Evolutionary conservation across 2,329 filamentous ascomycete genomes (phyloP).

Genomic region (Thelonectria rubi): DNA sequence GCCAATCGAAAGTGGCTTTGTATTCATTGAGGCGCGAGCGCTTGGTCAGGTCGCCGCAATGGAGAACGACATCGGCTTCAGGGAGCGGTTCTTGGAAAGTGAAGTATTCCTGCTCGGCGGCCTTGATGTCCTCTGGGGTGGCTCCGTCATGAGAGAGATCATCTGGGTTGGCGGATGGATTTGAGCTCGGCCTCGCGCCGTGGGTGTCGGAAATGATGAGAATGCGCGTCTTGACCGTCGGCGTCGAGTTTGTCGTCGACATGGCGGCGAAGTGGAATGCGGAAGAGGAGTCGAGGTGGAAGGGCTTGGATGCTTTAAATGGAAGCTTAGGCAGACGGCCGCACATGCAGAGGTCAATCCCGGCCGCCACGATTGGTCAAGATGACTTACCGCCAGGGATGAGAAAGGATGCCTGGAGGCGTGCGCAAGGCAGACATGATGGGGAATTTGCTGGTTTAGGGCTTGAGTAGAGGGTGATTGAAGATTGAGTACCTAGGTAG

Average conservation of each 20-base stretch:
- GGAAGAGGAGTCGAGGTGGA: background rate
- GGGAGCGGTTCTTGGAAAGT: slow-evolving; percentile 46
- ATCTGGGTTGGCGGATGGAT: slow-evolving; percentile 29
- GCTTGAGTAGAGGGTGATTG: too few species aligned
- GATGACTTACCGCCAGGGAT: too few species aligned
- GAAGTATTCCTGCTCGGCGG: slow-evolving; percentile 22
- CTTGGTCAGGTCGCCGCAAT: slow-evolving; percentile 63
- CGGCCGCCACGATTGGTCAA: too few species aligned
- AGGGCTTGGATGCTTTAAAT: too few species aligned
- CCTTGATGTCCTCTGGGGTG: slow-evolving; percentile 21
- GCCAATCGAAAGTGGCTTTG: slow-evolving; percentile 50
- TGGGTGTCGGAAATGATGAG: slow-evolving; percentile 54
- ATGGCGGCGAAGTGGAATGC: slow-evolving; percentile 44
- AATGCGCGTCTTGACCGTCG: slow-evolving; percentile 48
- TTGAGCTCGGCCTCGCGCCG: slow-evolving; percentile 35
- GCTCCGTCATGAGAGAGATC: slow-evolving; percentile 44
- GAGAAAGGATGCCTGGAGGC: too few species aligned
- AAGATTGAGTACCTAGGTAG: too few species aligned
- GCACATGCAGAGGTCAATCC: too few species aligned
- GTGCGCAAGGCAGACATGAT: too few species aligned
- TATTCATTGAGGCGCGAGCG: slow-evolving; percentile 54
- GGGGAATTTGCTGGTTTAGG: too few species aligned
- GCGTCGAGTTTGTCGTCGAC: slow-evolving; percentile 51
- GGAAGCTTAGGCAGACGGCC: too few species aligned
- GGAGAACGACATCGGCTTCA: slow-evolving; percentile 58